Evolutionary conservation across 306 rosid genomes (phyloP), one percentile per base, ranked within the genome.

Genomic region (Lagenaria siceraria): DNA sequence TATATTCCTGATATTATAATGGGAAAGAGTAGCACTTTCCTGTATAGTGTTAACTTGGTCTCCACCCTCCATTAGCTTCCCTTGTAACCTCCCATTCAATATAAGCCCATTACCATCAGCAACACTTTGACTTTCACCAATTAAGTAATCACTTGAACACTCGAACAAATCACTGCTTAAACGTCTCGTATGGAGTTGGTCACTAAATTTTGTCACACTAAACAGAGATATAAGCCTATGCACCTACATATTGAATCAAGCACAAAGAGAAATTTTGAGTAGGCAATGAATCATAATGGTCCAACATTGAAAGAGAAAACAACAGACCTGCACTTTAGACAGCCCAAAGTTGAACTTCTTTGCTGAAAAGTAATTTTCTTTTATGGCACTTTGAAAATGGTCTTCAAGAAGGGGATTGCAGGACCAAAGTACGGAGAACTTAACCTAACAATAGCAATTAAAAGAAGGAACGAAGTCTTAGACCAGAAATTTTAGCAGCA

Each of bases 301-400:
- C 75, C 61, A 71, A 75, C 38, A 56, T 18, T 17, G 68, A 58
- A 31, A 40, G 24, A 22, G 51, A 79, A 54, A 80, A 78, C 70
- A 64, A 52, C 87, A 49, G 8, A 87, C 93, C 93, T 89, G 93
- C 51, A 79, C 64, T 86, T 81, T 83, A 52, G 91, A 89, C 46
- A 89, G 86, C 84, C 93, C 93, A 36, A 89, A 87, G 82, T 82
- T 60, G 80, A 89, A 87, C 85, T 85, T 89, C 29, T 74, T 76
- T 3, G 80, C 5, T 11, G 93, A 52, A 81, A 84, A 85, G 80
- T 89, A 89, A 77, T 89, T 89, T 64, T 85, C 91, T 59, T 27
- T 79, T 38, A 89, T 87, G 66, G 87, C 83, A 72, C 62, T 72
- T 7, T 83, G 64, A 78, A 89, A 89, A 76, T 25, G 52, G 12